Percentiles rank a stretch among this genome's conserved stretches.
These are phyloP conservation scores for Phytophthora podocarpi DNA, from an alignment of 352 stramenopile genomes.

Conservation along the genomic window DNA sequence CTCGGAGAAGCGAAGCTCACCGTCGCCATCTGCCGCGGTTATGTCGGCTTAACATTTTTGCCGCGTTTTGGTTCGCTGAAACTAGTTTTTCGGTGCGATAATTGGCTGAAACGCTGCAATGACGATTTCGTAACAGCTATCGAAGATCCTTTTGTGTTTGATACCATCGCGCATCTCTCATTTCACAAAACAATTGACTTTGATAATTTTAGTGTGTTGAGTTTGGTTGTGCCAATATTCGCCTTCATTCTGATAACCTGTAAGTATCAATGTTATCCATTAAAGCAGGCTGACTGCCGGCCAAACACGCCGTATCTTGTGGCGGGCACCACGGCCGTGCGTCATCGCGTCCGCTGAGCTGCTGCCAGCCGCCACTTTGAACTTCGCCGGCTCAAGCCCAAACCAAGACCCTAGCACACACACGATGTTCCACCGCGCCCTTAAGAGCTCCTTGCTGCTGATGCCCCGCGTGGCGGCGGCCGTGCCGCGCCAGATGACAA, in stretches of 20 bases:
- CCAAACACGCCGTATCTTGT: conserved; percentile 26
- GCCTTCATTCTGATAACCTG: no score
- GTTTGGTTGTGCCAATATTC: no score
- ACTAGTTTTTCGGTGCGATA: no score
- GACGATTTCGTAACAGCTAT: no score
- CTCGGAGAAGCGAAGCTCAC: conserved; percentile 11
- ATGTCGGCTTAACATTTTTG: conserved; percentile 30
- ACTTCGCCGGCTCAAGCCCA: conserved; percentile 22
- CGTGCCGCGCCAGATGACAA: conserved; percentile 11
- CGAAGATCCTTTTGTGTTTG: no score
- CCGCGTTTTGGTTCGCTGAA: not conserved
- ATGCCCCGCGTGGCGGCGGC: conserved; percentile 27
- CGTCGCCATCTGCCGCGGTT: conserved; percentile 9
- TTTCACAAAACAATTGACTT: no score
- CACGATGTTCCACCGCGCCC: conserved; percentile 29
- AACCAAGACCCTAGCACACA: no score
- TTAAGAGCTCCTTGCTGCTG: conserved; percentile 34
- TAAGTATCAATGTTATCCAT: no score
- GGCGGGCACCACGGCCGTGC: not conserved
- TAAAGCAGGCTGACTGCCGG: no score
- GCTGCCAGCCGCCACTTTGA: conserved; percentile 31
- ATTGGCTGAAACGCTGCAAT: conserved; percentile 12
- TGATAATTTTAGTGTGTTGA: no score
- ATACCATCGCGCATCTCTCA: no score
- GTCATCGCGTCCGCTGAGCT: conserved; percentile 12